Base-by-base conservation (phyloP, 257 asterid species). In the Schizonepeta tenuifolia region DNA sequence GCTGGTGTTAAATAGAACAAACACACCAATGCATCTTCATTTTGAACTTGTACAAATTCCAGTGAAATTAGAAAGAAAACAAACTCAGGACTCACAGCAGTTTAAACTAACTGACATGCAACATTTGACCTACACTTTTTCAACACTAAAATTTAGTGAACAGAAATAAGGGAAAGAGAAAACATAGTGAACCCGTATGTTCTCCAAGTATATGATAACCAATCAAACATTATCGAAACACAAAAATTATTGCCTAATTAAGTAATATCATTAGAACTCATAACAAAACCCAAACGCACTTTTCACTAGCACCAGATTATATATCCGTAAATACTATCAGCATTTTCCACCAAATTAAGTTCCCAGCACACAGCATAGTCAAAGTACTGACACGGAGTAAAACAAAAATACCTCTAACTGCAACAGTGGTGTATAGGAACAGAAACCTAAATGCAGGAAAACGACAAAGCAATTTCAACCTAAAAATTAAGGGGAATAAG, bases 371-470 rank as follows among this genome's bases (percentile, higher is more conserved):
- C 15, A 15, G 35, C 56, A 26, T 11, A 65, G 13, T 4, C 67
- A 28, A 40, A 69, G 43, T 35, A 31, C 20, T 55, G 31, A 69
- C 8, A 31, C 65, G 24, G 41, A 24, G n/a, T 17, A 55, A 55
- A 49, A 13, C 9, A 43, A 61, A 18, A 71, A 71, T 12, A 51
- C 55, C 36, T 47, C 17, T 33, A 68, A 33, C 70, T 28, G 26
- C 36, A 66, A 59, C 56, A 51, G n/a, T 36, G 22, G n/a, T 36
- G 22, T 49, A 18, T 20, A 70, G 71, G 22, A 55, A 33, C 26
- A 12, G 28, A 65, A 36, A 35, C 70, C 61, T 20, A 70, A 56
- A 56, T 50, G 18, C 54, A 58, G 54, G 60, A 64, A 65, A 65
- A 53, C 2, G 41, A 17, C 33, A 33, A 33, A 8, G 20, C 46